Percentiles rank a stretch among this genome's conserved stretches.
Evolutionary conservation across 257 asterid genomes (phyloP).

Genomic region (Eucommia ulmoides): DNA sequence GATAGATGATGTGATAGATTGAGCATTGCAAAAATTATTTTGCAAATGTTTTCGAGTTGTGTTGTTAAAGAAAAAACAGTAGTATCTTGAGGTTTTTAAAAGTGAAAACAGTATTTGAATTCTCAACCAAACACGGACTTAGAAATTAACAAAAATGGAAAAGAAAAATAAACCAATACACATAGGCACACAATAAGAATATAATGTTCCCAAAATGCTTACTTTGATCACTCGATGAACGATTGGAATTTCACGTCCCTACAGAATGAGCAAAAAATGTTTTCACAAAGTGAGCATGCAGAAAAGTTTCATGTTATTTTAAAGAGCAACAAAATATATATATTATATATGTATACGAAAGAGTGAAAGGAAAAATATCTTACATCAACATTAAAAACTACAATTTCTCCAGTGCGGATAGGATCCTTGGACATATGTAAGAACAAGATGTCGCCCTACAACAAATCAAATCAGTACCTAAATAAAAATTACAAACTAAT

Average conservation of each 20-base stretch:
- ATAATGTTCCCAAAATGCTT: slow-evolving; percentile 7
- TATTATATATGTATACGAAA: no score
- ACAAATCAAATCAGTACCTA: slow-evolving; percentile 9
- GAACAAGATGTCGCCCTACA: slow-evolving; percentile 99
- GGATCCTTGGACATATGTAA: slow-evolving; percentile 93
- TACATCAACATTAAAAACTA: slow-evolving; percentile 92
- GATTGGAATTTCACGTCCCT: slow-evolving; percentile 99
- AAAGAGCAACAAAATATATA: no score
- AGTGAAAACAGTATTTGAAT: background rate
- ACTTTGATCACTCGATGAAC: slow-evolving; percentile 99
- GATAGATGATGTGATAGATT: no score
- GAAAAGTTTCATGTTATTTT: no score
- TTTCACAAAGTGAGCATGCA: background rate
- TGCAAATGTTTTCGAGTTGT: no score
- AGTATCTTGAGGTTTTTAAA: background rate
- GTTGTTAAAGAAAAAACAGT: no score
- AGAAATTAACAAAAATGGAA: background rate
- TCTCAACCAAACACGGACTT: slow-evolving; percentile 1
- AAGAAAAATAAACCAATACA: no score
- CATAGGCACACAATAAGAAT: no score
- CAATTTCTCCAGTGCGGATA: slow-evolving; percentile 98
- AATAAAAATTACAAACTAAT: background rate
- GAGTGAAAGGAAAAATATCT: background rate
- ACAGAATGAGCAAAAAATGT: slow-evolving; percentile 14
- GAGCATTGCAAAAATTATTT: no score